phyloP scores from a whole-genome alignment of 1,284 basidiomycete species.

The Chondrostereum purpureum region DNA sequence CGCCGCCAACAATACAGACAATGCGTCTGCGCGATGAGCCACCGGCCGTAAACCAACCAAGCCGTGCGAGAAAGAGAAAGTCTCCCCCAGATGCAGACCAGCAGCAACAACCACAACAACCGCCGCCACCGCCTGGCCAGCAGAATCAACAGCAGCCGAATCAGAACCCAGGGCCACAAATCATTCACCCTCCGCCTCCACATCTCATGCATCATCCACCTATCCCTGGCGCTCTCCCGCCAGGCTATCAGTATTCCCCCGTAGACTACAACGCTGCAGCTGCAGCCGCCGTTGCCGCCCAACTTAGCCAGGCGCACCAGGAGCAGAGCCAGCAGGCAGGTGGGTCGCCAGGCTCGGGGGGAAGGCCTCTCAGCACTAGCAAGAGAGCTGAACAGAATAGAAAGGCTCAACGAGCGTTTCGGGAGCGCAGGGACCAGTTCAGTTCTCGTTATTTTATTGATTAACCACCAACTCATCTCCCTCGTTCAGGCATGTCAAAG shows the following conservation, averaged over 20 bases:
- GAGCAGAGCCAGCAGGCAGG: conserved; percentile 15
- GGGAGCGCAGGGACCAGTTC: conserved; percentile 79
- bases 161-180: too few relatives aligned
- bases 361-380: conserved; percentile 60
- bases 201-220: conserved; percentile 17
- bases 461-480: conserved; percentile 7
- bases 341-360: conserved; percentile 23
- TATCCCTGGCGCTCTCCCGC: conserved; percentile 28
- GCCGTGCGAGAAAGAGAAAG: conserved; percentile 47
- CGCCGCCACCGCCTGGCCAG: conserved; percentile 25
- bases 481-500: conserved; percentile 72
- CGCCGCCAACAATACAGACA: conserved; percentile 30
- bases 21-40: conserved; percentile 62
- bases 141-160: conserved; percentile 40
- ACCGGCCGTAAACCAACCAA: conserved; percentile 29
- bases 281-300: conserved; percentile 39
- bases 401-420: conserved; percentile 79
- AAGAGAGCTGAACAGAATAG: conserved; percentile 84
- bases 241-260: conserved; percentile 36
- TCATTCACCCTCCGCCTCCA: conserved; percentile 31
- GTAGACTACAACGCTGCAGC: conserved; percentile 46
- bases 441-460: conserved; percentile 2
- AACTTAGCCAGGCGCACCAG: conserved; percentile 24
- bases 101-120: conserved; percentile 19
- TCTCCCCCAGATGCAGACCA: conserved; percentile 27